phyloP scores from a whole-genome alignment of 73 alveolate species.

The Loxodes magnus region DNA sequence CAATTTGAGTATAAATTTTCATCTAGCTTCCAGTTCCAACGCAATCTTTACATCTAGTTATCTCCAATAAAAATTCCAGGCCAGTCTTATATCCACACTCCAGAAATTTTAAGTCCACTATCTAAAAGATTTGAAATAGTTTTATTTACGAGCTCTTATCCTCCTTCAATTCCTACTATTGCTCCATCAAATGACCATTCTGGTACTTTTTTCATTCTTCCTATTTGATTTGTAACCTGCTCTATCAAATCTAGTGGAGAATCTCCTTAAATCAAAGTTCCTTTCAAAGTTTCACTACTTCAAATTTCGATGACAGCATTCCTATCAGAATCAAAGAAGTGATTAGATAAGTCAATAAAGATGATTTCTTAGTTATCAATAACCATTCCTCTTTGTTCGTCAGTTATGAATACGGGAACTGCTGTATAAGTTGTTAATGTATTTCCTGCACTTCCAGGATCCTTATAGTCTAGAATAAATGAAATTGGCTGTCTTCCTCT shows the following conservation, averaged over 20 bases:
- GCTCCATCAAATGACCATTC: constrained; percentile 27
- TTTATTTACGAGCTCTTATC: constrained; percentile 10
- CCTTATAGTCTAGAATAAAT: constrained; percentile 1
- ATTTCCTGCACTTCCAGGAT: constrained; percentile 17
- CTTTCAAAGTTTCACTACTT: no score
- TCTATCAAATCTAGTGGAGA: constrained; percentile 7
- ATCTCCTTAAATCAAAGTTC: constrained; percentile 6
- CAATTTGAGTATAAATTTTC: constrained; percentile 16
- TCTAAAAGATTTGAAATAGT: constrained; percentile 2
- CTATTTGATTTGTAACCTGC: neutral
- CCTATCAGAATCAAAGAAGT: no score
- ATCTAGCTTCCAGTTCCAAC: constrained; percentile 30
- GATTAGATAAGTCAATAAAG: neutral
- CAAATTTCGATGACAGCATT: no score
- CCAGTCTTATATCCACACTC: constrained; percentile 36
- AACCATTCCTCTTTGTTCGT: constrained; percentile 12
- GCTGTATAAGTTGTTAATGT: constrained; percentile 21
- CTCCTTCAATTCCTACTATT: constrained; percentile 23
- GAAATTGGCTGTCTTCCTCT: constrained; percentile 24
- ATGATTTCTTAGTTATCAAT: neutral
- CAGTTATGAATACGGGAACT: constrained; percentile 10
- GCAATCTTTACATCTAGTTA: constrained; percentile 13
- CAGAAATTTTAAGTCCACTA: constrained; percentile 20
- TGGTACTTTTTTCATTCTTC: constrained; percentile 25
- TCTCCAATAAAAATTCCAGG: constrained; percentile 25